Base-by-base conservation (phyloP, 1,139 yeast genomes). In the Casaregolazyma lundiana region DNA sequence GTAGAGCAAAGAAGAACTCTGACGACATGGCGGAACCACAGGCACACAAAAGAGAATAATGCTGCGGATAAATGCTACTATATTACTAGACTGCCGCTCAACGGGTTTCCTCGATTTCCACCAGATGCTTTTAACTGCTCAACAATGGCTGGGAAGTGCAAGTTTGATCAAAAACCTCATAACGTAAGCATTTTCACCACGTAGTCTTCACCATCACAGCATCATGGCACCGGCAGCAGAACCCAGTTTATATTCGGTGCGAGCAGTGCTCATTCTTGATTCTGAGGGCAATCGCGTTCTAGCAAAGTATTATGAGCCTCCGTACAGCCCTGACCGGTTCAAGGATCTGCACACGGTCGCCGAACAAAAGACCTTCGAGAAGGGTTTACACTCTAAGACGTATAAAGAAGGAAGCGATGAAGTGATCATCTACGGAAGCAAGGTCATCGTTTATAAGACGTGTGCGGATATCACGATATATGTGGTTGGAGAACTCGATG, bases 391-490 rank as follows among this genome's bases (percentile, higher is more conserved):
- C 60, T 65, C 71, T 47, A 92, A 90, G 66, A 82, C 95, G 30
- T 78, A 78, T 66, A 87, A 89, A 62, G 82, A 82, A 56, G 80
- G 84, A 60, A 80, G 85, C 47, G 97, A 90, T 60, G 80, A 92
- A 48, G 39, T 36, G 5, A 69, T 88, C 56, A 73, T 92, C 44
- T 85, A 80, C 62, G 96, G 88, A 59, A 80, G 81, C 61, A 84
- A 81, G 56, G 73, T 88, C 53, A 63, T 67, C 26, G 82, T 87
- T 16, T 92, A 89, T 69, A 90, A 87, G 66, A 95, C 89, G 65
- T 67, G 73, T 47, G 75, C 84, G 39, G 96, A 92, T 64, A 80
- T 85, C 50, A 70, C 84, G 42, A 67, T 90, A 41, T 80, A 85
- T 60, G 67, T 89, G 30, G 71, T 88, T 51, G 95, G 92, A 34